A percentile compares a stretch with the other conserved stretches of the same genome.
Conservation (phyloP, 208 protist genomes). For the Vickermania spadyakhi region DNA sequence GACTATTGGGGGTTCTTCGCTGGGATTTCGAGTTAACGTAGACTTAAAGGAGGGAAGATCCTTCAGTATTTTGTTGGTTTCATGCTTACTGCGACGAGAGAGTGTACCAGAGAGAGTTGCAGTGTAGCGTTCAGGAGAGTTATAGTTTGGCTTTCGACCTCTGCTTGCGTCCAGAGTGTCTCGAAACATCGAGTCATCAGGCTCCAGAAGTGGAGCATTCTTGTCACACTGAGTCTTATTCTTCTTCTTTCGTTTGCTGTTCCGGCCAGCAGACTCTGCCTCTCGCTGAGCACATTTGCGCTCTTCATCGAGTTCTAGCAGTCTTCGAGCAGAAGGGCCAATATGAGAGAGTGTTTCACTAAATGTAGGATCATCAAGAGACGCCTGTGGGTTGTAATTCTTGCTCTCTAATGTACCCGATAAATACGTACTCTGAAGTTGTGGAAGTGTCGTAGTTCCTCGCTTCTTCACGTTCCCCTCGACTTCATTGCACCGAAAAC, state of each 20-base stretch:
- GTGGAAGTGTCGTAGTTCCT: constrained; percentile 5
- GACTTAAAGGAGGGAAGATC: constrained; percentile 6
- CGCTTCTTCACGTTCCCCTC: neutral
- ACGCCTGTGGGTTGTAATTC: constrained; percentile 1
- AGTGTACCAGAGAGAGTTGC: neutral
- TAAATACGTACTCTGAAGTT: constrained; percentile 20
- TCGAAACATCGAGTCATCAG: neutral
- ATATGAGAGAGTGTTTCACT: constrained; percentile 23
- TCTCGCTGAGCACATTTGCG: neutral
- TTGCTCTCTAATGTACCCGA: neutral
- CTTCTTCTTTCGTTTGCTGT: neutral
- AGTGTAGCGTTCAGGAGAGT: neutral
- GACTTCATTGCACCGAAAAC: neutral
- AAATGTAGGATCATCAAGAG: constrained; percentile 10
- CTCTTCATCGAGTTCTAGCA: constrained; percentile 15
- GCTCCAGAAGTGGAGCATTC: neutral
- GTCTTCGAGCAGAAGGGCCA: constrained; percentile 33
- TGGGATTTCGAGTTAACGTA: constrained; percentile 6
- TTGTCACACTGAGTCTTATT: neutral
- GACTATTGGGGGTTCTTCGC: constrained; percentile 13
- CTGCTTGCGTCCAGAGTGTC: neutral
- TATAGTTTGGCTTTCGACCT: neutral
- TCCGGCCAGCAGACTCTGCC: neutral
- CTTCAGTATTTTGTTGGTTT: neutral
- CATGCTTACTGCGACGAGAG: neutral